Percentiles rank a stretch among this genome's conserved stretches.
Conservation (phyloP, 202 grass and related monocot genomes). For the Brachypodium distachyon region DNA sequence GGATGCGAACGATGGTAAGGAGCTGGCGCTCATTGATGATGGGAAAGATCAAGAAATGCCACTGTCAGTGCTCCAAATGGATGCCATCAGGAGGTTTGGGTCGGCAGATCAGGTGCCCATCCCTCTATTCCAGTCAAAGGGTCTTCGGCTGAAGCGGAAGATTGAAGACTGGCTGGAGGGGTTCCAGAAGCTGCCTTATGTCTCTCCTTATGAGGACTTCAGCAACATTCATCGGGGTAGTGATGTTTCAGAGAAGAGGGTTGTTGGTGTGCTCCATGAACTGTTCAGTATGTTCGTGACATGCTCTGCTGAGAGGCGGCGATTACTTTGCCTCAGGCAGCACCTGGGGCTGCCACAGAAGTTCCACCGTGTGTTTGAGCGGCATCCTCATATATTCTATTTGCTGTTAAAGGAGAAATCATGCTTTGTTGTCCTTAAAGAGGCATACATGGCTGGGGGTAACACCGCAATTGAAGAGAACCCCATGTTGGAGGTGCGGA, state of each 20-base stretch:
- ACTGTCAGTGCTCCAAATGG: constrained; percentile 47
- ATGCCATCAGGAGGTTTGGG: constrained; percentile 27
- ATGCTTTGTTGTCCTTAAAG: constrained; percentile 84
- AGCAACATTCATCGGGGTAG: constrained; percentile 19
- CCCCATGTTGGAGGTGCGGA: constrained; percentile 53
- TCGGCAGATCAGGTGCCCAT: constrained; percentile 30
- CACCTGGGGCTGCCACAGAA: constrained; percentile 62
- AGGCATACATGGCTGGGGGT: constrained; percentile 56
- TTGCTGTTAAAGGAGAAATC: constrained; percentile 73
- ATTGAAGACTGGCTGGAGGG: constrained; percentile 52
- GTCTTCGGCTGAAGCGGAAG: constrained; percentile 66
- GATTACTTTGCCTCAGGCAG: constrained; percentile 50
- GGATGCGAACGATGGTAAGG: constrained; percentile 20
- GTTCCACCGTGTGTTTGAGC: constrained; percentile 57
- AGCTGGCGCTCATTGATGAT: constrained; percentile 23
- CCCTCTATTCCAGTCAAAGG: constrained; percentile 70
- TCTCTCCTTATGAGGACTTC: constrained; percentile 72
- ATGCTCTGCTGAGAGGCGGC: constrained; percentile 57
- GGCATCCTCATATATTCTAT: constrained; percentile 69
- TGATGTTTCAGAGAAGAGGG: constrained; percentile 55
- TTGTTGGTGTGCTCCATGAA: constrained; percentile 62
- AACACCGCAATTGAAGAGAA: constrained; percentile 35
- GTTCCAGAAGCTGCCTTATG: constrained; percentile 54
- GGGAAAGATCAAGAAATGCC: constrained; percentile 20
- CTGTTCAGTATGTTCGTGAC: constrained; percentile 61